Conservation (phyloP, 2,329 filamentous ascomycete genomes). For the Akanthomyces lecanii region DNA sequence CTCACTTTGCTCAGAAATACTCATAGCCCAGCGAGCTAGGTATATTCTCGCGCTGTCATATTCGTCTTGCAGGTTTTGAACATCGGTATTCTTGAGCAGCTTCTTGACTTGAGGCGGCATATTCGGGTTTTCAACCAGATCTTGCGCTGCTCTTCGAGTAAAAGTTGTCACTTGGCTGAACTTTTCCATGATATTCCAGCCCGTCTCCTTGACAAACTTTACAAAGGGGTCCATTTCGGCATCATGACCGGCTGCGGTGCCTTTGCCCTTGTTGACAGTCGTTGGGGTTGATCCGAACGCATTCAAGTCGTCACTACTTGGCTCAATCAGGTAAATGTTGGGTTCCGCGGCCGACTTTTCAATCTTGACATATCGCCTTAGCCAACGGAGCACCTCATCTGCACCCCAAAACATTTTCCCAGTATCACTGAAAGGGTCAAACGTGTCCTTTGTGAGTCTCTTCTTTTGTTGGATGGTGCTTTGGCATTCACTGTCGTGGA, state of each 20-base stretch:
- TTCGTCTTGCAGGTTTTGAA: constrained; percentile 92
- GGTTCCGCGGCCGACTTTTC: constrained; percentile 82
- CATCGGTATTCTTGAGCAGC: constrained; percentile 84
- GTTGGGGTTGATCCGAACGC: constrained; percentile 68
- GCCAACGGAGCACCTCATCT: constrained; percentile 88
- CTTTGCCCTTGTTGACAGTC: constrained; percentile 31
- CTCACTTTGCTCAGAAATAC: constrained; percentile 95
- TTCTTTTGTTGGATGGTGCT: constrained; percentile 93
- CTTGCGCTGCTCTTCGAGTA: constrained; percentile 84
- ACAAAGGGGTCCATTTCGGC: constrained; percentile 87
- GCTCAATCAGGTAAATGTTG: constrained; percentile 88
- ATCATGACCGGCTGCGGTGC: constrained; percentile 47
- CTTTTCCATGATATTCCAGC: constrained; percentile 95
- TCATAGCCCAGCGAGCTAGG: constrained; percentile 96
- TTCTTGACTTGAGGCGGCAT: constrained; percentile 83
- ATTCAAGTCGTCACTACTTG: constrained; percentile 74
- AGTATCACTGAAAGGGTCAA: constrained; percentile 82
- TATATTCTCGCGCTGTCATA: constrained; percentile 96
- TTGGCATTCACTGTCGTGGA: constrained; percentile 95
- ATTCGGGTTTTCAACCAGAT: constrained; percentile 85
- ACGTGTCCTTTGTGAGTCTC: constrained; percentile 74
- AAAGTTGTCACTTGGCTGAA: constrained; percentile 97
- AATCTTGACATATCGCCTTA: constrained; percentile 77
- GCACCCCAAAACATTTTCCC: constrained; percentile 96
- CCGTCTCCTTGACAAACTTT: constrained; percentile 89